A percentile compares a stretch with the other conserved stretches of the same genome.
phyloP scores from a whole-genome alignment of 108 stramenopile genomes.

The Bacterosira constricta region DNA sequence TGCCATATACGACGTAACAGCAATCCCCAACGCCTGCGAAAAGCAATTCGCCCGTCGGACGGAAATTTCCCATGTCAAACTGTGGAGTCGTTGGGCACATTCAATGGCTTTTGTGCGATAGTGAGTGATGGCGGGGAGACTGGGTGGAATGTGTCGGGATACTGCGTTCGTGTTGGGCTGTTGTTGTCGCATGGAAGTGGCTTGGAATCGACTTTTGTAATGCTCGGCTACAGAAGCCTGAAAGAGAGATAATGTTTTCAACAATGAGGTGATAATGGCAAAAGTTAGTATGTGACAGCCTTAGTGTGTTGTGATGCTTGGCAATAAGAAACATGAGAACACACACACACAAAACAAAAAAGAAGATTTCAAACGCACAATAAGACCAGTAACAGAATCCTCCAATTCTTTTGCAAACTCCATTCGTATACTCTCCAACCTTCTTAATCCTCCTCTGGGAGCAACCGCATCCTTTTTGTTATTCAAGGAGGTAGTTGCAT shows the following conservation, averaged over 20 bases:
- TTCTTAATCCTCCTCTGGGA: slow-evolving; percentile 73
- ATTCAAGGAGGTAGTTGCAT: too few species aligned
- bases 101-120: slow-evolving; percentile 66
- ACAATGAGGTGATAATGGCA: background rate
- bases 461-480: too few species aligned
- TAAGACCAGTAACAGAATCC: slow-evolving; percentile 51
- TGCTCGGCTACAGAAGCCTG: slow-evolving; percentile 58
- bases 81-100: slow-evolving; percentile 66
- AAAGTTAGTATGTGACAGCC: too few species aligned
- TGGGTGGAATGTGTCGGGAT: slow-evolving; percentile 60
- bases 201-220: slow-evolving; percentile 43
- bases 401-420: slow-evolving; percentile 54
- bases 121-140: slow-evolving; percentile 33
- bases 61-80: slow-evolving; percentile 81
- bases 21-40: slow-evolving; percentile 83
- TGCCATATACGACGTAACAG: slow-evolving; percentile 75
- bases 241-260: slow-evolving; percentile 9
- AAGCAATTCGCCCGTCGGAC: slow-evolving; percentile 81
- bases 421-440: slow-evolving; percentile 68
- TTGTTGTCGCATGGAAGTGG: slow-evolving; percentile 49
- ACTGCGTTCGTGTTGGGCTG: slow-evolving; percentile 28
- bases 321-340: background rate
- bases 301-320: background rate
- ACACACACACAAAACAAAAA: too few species aligned
- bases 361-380: too few species aligned